A percentile compares a stretch with the other conserved stretches of the same genome.
Conservation (phyloP, 768 basidiomycete species). For the Russula earlei region DNA sequence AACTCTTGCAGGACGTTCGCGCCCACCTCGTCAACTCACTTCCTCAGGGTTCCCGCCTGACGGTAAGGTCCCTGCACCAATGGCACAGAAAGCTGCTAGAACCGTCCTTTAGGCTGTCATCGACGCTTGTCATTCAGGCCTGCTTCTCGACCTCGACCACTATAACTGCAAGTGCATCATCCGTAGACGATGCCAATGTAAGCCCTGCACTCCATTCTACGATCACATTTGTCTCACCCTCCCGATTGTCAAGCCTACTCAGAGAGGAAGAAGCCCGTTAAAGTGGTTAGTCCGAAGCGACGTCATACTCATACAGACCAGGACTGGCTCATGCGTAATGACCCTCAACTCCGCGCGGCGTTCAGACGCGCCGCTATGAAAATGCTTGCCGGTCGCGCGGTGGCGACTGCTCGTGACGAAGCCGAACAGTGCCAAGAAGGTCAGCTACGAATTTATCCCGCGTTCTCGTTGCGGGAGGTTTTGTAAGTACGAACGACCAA, state of each 20-base stretch:
- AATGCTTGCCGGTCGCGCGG: neutral
- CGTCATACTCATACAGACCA: neutral
- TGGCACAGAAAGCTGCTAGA: neutral
- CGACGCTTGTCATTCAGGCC: slow-evolving; percentile 20
- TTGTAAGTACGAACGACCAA: neutral
- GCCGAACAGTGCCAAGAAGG: too few relatives aligned
- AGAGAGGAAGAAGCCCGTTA: neutral
- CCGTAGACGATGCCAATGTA: neutral
- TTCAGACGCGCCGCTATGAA: neutral
- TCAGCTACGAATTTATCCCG: neutral
- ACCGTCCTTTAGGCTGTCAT: slow-evolving; percentile 15
- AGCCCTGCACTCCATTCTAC: neutral
- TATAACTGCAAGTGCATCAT: slow-evolving; percentile 14
- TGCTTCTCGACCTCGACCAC: slow-evolving; percentile 20
- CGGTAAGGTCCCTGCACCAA: neutral
- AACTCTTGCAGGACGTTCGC: slow-evolving; percentile 12
- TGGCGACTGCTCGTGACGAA: neutral
- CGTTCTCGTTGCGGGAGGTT: neutral
- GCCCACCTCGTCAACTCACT: slow-evolving; percentile 16
- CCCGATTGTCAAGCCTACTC: neutral
- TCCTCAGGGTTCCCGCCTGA: slow-evolving; percentile 15
- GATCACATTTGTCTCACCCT: neutral
- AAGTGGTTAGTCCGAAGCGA: neutral
- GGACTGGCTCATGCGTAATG: neutral
- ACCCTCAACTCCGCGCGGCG: neutral